Base-by-base conservation (phyloP, 257 asterid species). In the Coffea eugenioides region DNA sequence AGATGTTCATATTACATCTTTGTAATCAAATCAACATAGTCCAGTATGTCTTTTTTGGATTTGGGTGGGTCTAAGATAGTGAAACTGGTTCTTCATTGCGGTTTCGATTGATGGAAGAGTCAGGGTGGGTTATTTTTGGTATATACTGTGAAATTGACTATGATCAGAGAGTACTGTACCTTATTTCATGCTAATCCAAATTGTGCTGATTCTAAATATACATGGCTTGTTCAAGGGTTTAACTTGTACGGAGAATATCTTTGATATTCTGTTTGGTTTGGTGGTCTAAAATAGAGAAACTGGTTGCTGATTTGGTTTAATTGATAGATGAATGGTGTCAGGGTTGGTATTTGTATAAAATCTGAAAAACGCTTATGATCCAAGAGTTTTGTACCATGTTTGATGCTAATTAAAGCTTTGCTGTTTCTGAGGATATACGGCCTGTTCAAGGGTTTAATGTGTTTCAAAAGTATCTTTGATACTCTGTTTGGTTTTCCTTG, bases 1-100 rank as follows among this genome's bases (percentile, higher is more conserved):
- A 70, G 76, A 27, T 71, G 27, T 71, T 54, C 65, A 73, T 49
- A 4, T 73, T 51, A 73, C 6, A 48, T 73, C 23, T 59, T 71
- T 25, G 74, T n/a, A 23, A 11, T 59, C 21, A 34, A 41, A 16
- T 75, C 56, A 61, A 23, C 25, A 21, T n/a, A 57, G 25, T 61
- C 61, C 23, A 62, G 25, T n/a, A n/a, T 65, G 69, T 59, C 15
- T 45, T 41, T 43, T 54, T 71, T 39, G 18, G 27, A 10, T 57
- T 46, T 75, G 27, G 16, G 36, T 39, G 54, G 39, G 54, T 62
- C 68, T 62, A 62, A 25, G 25, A 25, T 25, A 62, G 68, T 7
- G 5, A 62, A 8, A n/a, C 3, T n/a, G 39, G 16, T n/a, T 62
- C 10, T 8, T 62, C 10, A 57, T 57, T 57, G 18, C 20, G 65